These are phyloP conservation scores for Kodamaea anthophila DNA, from an alignment of 1,139 yeast species.

Conservation along the genomic window DNA sequence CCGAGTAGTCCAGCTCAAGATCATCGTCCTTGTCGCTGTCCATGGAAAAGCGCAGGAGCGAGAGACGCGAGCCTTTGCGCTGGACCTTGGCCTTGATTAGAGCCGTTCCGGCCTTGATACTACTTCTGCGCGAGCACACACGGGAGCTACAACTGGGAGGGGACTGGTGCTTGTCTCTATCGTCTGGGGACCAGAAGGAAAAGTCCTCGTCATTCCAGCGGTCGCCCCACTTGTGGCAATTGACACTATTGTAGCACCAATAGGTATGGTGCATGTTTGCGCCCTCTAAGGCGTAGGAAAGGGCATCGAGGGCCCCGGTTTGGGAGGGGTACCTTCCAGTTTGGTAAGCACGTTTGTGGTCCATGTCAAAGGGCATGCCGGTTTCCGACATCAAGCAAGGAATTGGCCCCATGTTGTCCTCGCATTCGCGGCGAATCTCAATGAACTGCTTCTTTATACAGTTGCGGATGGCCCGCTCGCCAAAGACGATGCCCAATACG, in stretches of 20 bases:
- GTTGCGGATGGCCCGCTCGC: conserved; percentile 70
- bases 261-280: conserved; percentile 65
- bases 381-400: conserved; percentile 85
- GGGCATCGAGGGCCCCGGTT: conserved; percentile 77
- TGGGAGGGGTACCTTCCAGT: conserved; percentile 67
- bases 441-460: conserved; percentile 62
- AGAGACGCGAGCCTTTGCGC: conserved; percentile 5
- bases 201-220: conserved; percentile 91
- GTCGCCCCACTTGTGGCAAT: conserved; percentile 82
- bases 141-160: conserved; percentile 8
- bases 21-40: conserved; percentile 3
- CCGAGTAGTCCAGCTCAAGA: conserved; percentile 5
- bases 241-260: conserved; percentile 78
- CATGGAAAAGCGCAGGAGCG: conserved; percentile 1
- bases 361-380: conserved; percentile 98
- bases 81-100: conserved; percentile 7
- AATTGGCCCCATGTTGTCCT: conserved; percentile 49
- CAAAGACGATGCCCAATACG: conserved; percentile 69
- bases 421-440: conserved; percentile 60
- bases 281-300: conserved; percentile 71
- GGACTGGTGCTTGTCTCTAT: conserved; percentile 17
- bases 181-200: conserved; percentile 77
- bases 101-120: conserved; percentile 5
- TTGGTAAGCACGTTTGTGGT: conserved; percentile 59
- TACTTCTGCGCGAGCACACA: conserved; percentile 8